Conservation (phyloP, 2,329 filamentous ascomycete genomes). For the Trichophyton equinum region DNA sequence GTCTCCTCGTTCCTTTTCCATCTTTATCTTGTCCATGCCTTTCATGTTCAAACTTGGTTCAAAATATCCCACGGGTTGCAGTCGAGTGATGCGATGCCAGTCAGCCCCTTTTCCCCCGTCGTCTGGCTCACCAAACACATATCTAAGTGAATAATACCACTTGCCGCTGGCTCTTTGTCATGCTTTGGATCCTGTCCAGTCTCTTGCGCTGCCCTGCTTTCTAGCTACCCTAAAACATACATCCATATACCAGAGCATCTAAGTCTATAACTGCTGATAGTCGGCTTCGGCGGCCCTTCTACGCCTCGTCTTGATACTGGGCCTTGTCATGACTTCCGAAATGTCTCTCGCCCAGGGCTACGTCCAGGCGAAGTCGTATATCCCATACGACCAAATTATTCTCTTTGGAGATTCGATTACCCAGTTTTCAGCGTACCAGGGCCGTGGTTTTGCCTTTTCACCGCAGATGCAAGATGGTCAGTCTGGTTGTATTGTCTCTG, state of each 20-base stretch:
- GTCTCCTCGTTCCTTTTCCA: background rate
- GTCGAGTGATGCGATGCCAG: background rate
- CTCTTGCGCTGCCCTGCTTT: background rate
- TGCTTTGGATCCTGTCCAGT: background rate
- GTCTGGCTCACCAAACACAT: too few species aligned
- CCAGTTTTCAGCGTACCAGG: slow-evolving; percentile 50
- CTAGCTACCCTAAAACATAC: background rate
- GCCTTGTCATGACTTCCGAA: background rate
- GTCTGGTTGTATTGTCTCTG: slow-evolving; percentile 17
- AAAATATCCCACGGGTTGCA: background rate
- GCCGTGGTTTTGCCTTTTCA: slow-evolving; percentile 61
- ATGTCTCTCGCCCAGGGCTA: background rate
- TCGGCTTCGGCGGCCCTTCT: background rate
- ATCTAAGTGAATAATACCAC: background rate
- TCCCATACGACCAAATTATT: slow-evolving; percentile 56
- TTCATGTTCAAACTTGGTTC: background rate
- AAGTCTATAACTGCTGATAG: background rate
- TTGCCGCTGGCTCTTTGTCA: background rate
- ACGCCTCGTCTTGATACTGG: background rate
- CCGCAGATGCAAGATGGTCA: slow-evolving; percentile 57
- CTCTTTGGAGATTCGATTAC: slow-evolving; percentile 87
- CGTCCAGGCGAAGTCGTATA: background rate
- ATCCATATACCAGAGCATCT: background rate
- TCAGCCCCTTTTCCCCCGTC: background rate
- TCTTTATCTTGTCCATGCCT: too few species aligned